phyloP scores from a whole-genome alignment of 208 protist genomes.

The Kentomonas sorsogonicus region DNA sequence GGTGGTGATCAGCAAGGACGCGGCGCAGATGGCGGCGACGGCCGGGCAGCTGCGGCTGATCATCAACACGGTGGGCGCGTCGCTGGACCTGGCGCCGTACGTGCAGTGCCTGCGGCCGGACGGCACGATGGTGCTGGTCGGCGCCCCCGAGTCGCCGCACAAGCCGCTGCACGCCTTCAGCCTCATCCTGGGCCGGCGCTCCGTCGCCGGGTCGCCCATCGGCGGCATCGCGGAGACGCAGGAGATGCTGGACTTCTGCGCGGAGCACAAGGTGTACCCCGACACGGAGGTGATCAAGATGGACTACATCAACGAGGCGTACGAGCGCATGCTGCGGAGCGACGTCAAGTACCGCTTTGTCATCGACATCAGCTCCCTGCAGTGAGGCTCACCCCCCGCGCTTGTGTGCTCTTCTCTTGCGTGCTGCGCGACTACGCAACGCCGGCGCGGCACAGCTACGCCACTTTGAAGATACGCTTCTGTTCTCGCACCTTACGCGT shows the following conservation, averaged over 20 bases:
- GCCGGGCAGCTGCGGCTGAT: constrained; percentile 24
- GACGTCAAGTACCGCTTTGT: constrained; percentile 11
- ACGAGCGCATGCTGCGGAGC: constrained; percentile 6
- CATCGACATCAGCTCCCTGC: constrained; percentile 36
- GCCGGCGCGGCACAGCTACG: too few species aligned
- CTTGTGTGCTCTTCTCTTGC: too few species aligned
- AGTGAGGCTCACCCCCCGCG: constrained; percentile 1
- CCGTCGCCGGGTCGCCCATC: constrained; percentile 32
- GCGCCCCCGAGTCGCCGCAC: constrained; percentile 22
- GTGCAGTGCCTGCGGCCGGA: constrained; percentile 19
- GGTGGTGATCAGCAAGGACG: constrained; percentile 46
- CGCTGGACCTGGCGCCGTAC: constrained; percentile 27
- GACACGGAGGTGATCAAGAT: not conserved
- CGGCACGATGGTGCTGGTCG: constrained; percentile 31
- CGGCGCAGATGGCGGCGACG: constrained; percentile 43
- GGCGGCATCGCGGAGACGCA: constrained; percentile 33
- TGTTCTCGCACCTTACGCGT: too few species aligned
- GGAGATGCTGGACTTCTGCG: constrained; percentile 9
- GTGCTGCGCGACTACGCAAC: too few species aligned
- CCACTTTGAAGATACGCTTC: too few species aligned
- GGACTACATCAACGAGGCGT: constrained; percentile 9
- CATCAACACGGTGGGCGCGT: constrained; percentile 30
- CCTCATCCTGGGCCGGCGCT: constrained; percentile 16
- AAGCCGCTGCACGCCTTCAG: constrained; percentile 18
- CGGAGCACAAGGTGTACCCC: constrained; percentile 1